phyloP scores from a whole-genome alignment of 2,329 filamentous ascomycete genomes.

The Incumbomyces lentus region DNA sequence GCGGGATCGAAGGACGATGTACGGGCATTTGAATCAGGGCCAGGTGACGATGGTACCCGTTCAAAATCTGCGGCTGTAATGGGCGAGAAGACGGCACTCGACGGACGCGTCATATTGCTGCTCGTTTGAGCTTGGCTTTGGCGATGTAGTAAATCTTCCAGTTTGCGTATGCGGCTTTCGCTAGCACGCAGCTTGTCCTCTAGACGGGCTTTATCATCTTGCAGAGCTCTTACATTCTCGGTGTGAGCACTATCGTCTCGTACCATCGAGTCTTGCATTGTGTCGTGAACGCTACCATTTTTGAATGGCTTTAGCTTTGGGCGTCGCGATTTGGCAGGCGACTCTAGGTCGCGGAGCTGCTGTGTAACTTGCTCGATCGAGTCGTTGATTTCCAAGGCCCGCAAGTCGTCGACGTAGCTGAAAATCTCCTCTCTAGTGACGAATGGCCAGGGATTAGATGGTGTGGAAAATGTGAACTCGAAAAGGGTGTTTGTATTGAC shows the following conservation, averaged over 20 bases:
- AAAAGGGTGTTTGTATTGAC: slow-evolving; percentile 46
- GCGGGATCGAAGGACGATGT: not conserved
- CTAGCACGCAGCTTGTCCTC: slow-evolving; percentile 70
- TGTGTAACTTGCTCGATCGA: slow-evolving; percentile 64
- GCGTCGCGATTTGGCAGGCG: slow-evolving; percentile 74
- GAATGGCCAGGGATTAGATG: slow-evolving; percentile 70
- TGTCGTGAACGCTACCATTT: slow-evolving; percentile 86
- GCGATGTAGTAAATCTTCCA: slow-evolving; percentile 86
- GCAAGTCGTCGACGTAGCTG: slow-evolving; percentile 58
- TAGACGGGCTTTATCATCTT: slow-evolving; percentile 67
- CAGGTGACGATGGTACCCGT: slow-evolving; percentile 27
- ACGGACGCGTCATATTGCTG: slow-evolving; percentile 36
- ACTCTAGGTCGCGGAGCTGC: slow-evolving; percentile 66
- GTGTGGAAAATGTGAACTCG: slow-evolving; percentile 74
- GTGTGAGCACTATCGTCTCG: slow-evolving; percentile 66
- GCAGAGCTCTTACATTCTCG: slow-evolving; percentile 65
- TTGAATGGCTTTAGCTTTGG: slow-evolving; percentile 90
- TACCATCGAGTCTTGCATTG: slow-evolving; percentile 77
- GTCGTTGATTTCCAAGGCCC: slow-evolving; percentile 52
- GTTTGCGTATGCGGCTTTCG: slow-evolving; percentile 76
- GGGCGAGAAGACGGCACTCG: slow-evolving; percentile 39
- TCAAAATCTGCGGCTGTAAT: slow-evolving; percentile 29
- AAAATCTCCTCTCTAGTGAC: slow-evolving; percentile 67
- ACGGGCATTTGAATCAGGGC: slow-evolving; percentile 23
- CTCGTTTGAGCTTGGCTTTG: slow-evolving; percentile 45